phyloP scores from a whole-genome alignment of 306 rosid species.

The Trifolium subterraneum region DNA sequence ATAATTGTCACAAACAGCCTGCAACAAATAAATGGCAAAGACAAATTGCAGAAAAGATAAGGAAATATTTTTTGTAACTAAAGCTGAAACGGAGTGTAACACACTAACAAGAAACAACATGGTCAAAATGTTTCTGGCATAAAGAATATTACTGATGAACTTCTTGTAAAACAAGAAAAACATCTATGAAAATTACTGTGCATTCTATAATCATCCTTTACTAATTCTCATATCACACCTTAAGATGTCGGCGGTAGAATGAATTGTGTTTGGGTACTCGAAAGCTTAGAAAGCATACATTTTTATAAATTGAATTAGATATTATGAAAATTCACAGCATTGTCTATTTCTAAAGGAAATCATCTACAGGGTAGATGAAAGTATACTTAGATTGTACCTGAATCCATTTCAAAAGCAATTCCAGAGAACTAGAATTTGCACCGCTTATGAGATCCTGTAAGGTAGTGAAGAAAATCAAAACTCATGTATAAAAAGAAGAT shows the following conservation, averaged over 20 bases:
- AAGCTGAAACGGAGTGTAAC: constrained; percentile 14
- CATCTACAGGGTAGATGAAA: constrained; percentile 1
- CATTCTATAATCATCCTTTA: background rate
- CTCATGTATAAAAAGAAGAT: constrained; percentile 15
- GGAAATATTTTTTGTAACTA: constrained; percentile 6
- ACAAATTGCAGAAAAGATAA: constrained; percentile 6
- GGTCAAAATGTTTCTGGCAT: background rate
- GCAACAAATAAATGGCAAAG: constrained; percentile 38
- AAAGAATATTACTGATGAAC: background rate
- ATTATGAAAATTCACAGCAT: background rate
- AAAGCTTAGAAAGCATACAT: constrained; percentile 6
- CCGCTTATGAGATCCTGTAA: constrained; percentile 55
- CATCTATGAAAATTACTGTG: constrained; percentile 7
- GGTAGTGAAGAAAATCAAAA: constrained; percentile 29
- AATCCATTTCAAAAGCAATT: constrained; percentile 81
- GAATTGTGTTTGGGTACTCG: constrained; percentile 4
- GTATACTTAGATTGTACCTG: constrained; percentile 60
- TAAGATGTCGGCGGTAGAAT: background rate
- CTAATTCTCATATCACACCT: background rate
- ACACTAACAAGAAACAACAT: background rate
- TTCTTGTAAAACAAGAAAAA: constrained; percentile 1
- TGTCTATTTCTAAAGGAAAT: constrained; percentile 9
- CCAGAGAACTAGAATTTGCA: constrained; percentile 62
- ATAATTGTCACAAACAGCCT: constrained; percentile 84
- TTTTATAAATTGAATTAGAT: constrained; percentile 4